These are phyloP conservation scores for Crithidia bombi DNA, from an alignment of 208 protist species.

Conservation along the genomic window DNA sequence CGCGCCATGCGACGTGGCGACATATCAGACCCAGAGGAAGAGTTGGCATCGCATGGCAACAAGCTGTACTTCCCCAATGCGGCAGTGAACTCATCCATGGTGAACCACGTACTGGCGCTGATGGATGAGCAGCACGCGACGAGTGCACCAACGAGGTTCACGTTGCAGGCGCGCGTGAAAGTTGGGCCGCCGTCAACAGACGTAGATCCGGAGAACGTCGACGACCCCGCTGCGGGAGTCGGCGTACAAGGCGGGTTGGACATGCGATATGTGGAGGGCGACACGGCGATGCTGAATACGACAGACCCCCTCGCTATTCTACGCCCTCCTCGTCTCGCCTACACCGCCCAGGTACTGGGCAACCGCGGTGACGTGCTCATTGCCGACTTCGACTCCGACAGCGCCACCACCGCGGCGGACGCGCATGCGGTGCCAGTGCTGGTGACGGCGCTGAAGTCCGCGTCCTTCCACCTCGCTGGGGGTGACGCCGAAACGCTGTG, in stretches of 20 bases:
- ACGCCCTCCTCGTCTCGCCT: constrained; percentile 46
- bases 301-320: constrained; percentile 44
- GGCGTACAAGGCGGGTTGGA: constrained; percentile 26
- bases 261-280: constrained; percentile 34
- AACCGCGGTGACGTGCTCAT: constrained; percentile 76
- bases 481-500: constrained; percentile 74
- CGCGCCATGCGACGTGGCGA: constrained; percentile 58
- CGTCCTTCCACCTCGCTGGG: constrained; percentile 66
- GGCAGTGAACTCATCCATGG: constrained; percentile 47
- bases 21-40: constrained; percentile 52
- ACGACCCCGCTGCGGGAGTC: not conserved
- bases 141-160: constrained; percentile 59
- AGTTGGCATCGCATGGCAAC: constrained; percentile 20
- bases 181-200: not conserved
- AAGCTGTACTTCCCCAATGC: constrained; percentile 48
- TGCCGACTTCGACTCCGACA: constrained; percentile 49
- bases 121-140: constrained; percentile 56
- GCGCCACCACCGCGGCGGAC: constrained; percentile 33
- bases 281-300: constrained; percentile 24
- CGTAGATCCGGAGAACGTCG: not conserved
- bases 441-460: constrained; percentile 65
- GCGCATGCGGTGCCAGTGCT: constrained; percentile 72
- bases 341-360: constrained; percentile 73
- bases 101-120: constrained; percentile 66
- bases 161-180: constrained; percentile 11